Evolutionary conservation across 225 moss, liverwort and hornwort species (phyloP), one percentile per base, ranked within the genome.

Genomic region (Marchantia polymorpha): DNA sequence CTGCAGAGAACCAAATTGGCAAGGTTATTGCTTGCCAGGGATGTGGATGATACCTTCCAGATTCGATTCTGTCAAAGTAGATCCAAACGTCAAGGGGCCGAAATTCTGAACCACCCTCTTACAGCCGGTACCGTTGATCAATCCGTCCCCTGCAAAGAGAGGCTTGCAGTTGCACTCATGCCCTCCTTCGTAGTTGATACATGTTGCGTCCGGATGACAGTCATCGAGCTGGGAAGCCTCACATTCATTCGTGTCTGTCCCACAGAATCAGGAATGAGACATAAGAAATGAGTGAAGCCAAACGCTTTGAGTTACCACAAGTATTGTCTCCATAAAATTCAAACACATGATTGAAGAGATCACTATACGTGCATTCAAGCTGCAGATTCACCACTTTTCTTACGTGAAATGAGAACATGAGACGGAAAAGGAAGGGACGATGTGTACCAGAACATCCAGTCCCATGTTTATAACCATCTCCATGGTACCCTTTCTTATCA

Each of bases 211-310:
- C n/a, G 48, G 46, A 52, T 83, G 79, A 46, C 86, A 86, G 30
- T 46, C 65, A 39, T 83, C 81, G 60, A 80, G 74, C 46, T 73
- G 60, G 10, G 73, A 67, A 73, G 73, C 77, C 29, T 86, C 54
- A 46, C 86, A 86, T 77, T 83, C 83, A 46, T 85, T 82, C 31
- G 79, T 15, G 76, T 85, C 85, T 85, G 81, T 60, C n/a, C 12
- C 59, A 78, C 17, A 52, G 23, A 14, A 52, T 71, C 26, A 17
- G 27, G 27, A 27, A 46, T 14, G 6, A 58, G 7, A 59, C 39
- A 25, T 17, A 46, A 26, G 39, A 12, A 1, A 7, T 64, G 39
- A 39, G 39, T 39, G 2, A 5, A 39, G 5, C 39, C 64, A 25
- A 64, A 23, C 11, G 7, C n/a, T 0, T 26, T 0, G 27, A 64